A percentile compares a stretch with the other conserved stretches of the same genome.
Conservation (phyloP, 164 flowering plant species). For the Vitis vinifera region ASM3070453v1 NC_081814.1:8613501-8614000, state of each 20-base stretch:
- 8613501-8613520: neutral
- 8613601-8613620: slow-evolving; percentile 30
- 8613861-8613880: too few relatives aligned
- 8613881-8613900: too few relatives aligned
- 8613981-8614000: too few relatives aligned
- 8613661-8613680: slow-evolving; percentile 23
- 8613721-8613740: neutral
- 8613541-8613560: neutral
- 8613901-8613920: too few relatives aligned
- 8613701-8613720: neutral
- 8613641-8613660: slow-evolving; percentile 21
- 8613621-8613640: slow-evolving; percentile 24
- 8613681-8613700: neutral
- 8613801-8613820: slow-evolving; percentile 11
- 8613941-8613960: too few relatives aligned
- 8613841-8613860: neutral
- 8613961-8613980: too few relatives aligned
- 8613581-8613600: slow-evolving; percentile 36
- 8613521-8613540: too few relatives aligned
- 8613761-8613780: slow-evolving; percentile 37
- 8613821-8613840: slow-evolving; percentile 19
- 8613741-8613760: slow-evolving; percentile 29
- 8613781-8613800: slow-evolving; percentile 26
- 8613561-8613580: too few relatives aligned
- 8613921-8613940: too few relatives aligned